Conservation (phyloP, 768 basidiomycete species). For the Crepidotus variabilis region DNA sequence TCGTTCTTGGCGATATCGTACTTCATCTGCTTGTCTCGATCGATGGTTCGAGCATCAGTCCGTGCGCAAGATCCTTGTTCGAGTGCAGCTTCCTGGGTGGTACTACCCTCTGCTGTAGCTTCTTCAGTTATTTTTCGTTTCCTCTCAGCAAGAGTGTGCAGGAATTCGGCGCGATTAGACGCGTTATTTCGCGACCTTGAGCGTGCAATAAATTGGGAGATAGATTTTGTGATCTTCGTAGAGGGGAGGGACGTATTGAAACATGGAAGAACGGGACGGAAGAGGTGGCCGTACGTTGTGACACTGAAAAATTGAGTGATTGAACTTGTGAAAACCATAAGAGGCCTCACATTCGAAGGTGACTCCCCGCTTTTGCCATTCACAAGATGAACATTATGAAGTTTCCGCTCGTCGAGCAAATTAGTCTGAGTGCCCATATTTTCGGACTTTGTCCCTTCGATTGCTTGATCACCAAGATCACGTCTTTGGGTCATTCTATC, state of each 20-base stretch:
- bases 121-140: conserved; percentile 37
- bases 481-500: conserved; percentile 12
- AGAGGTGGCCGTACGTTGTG: not conserved
- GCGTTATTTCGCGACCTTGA: conserved; percentile 71
- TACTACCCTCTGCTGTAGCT: conserved; percentile 6
- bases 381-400: not conserved
- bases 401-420: not conserved
- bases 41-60: conserved; percentile 63
- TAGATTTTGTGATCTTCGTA: conserved; percentile 60
- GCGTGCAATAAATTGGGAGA: conserved; percentile 67
- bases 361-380: not conserved
- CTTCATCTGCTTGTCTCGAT: conserved; percentile 78
- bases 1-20: conserved; percentile 87
- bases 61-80: conserved; percentile 53
- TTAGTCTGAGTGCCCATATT: no score
- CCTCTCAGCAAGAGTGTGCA: conserved; percentile 56
- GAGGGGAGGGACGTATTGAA: no score
- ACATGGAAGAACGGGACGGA: conserved; percentile 3
- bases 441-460: not conserved
- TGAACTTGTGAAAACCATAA: not conserved
- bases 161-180: conserved; percentile 76
- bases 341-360: not conserved
- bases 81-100: conserved; percentile 4
- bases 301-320: conserved; percentile 10
- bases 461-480: not conserved